phyloP scores from a whole-genome alignment of 148 eudicot genomes.

The Drosera capensis region DNA sequence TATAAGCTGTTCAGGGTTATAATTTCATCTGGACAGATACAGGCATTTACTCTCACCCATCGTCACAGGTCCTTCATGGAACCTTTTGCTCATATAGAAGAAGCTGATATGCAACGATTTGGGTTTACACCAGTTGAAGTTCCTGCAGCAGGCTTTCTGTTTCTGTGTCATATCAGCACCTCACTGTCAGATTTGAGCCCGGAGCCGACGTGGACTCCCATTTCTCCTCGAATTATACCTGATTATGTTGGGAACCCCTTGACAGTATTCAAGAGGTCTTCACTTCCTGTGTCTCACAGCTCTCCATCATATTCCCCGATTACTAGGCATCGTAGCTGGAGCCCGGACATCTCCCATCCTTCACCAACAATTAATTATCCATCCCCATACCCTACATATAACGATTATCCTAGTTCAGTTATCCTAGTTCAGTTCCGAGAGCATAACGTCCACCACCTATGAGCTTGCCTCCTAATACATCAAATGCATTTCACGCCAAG shows the following conservation, averaged over 20 bases:
- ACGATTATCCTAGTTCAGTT: constrained; percentile 60
- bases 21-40: constrained; percentile 48
- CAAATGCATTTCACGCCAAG: constrained; percentile 31
- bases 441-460: constrained; percentile 40
- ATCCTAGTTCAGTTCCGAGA: constrained; percentile 24
- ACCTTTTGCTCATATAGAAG: constrained; percentile 71
- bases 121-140: constrained; percentile 68
- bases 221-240: constrained; percentile 65
- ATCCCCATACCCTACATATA: constrained; percentile 63
- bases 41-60: constrained; percentile 50
- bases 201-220: constrained; percentile 61
- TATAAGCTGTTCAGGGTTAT: constrained; percentile 71
- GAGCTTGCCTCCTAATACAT: constrained; percentile 34
- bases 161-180: constrained; percentile 46
- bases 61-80: constrained; percentile 61
- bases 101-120: constrained; percentile 66
- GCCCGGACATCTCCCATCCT: constrained; percentile 40
- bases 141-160: constrained; percentile 71
- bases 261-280: constrained; percentile 61
- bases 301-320: constrained; percentile 51
- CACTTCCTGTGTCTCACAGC: constrained; percentile 30
- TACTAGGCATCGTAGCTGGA: constrained; percentile 84
- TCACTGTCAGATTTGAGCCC: constrained; percentile 34
- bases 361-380: constrained; percentile 44
- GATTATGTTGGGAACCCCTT: constrained; percentile 89